These are phyloP conservation scores for Zopfia rhizophila DNA, from an alignment of 2,329 filamentous ascomycete species.

Conservation along the genomic window DNA sequence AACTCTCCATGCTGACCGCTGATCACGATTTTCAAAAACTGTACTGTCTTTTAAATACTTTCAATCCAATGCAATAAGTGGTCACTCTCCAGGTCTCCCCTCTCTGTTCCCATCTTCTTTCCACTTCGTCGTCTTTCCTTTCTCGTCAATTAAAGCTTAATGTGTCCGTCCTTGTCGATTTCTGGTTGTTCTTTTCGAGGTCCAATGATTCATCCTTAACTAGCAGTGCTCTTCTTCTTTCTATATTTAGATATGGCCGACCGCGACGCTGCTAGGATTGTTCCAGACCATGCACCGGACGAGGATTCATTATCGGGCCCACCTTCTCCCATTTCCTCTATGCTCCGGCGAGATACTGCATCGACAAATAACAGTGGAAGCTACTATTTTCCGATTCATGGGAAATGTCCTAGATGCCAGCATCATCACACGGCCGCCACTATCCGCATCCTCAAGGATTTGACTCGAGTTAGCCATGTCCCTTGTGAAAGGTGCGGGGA, in stretches of 20 bases:
- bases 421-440: conserved; percentile 37
- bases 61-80: conserved; percentile 3
- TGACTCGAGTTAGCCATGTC: conserved; percentile 27
- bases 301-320: background rate
- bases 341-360: too few species aligned
- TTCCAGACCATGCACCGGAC: background rate
- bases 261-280: background rate
- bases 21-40: too few species aligned
- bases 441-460: conserved; percentile 24
- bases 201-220: background rate
- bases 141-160: too few species aligned
- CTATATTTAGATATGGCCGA: background rate
- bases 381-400: conserved; percentile 35
- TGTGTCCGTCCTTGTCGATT: too few species aligned
- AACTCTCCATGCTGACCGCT: background rate
- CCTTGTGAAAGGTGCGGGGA: conserved; percentile 35
- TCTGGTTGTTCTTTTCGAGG: conserved; percentile 13
- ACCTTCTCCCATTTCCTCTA: too few species aligned
- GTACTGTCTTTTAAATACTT: conserved; percentile 5
- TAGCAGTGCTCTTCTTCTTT: background rate
- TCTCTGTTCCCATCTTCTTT: too few species aligned
- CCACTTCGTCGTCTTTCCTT: too few species aligned
- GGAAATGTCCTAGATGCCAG: conserved; percentile 41
- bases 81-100: background rate
- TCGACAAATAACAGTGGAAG: conserved; percentile 18